phyloP scores from a whole-genome alignment of 305 asterid genomes.

The Fraxinus baroniana region DNA sequence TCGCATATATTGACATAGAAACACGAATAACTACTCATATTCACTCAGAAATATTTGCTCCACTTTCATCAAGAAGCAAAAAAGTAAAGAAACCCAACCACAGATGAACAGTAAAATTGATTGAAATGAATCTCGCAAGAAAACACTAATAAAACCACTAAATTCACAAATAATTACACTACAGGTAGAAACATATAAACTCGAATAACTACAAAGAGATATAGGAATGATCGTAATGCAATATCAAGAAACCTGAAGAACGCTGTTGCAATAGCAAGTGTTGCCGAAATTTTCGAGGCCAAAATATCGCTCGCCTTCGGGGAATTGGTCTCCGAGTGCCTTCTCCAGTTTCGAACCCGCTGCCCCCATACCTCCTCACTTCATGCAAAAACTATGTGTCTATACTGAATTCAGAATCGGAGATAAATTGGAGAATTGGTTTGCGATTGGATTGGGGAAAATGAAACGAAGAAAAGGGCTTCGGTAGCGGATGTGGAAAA shows the following conservation, averaged over 20 bases:
- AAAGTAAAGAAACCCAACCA: not conserved
- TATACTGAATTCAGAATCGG: not conserved
- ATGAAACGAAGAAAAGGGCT: not conserved
- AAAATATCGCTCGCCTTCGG: slow-evolving; percentile 63
- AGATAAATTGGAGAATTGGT: not conserved
- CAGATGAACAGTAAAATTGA: not conserved
- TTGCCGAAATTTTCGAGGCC: slow-evolving; percentile 65
- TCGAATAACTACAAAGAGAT: not conserved
- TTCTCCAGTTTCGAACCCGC: slow-evolving; percentile 67
- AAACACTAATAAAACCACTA: not conserved
- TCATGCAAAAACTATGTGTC: slow-evolving; percentile 19
- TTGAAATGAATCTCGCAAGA: not conserved
- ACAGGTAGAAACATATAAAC: not conserved
- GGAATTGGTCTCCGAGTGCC: slow-evolving; percentile 63
- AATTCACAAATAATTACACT: not conserved
- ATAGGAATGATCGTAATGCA: not conserved
- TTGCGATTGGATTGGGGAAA: not conserved
- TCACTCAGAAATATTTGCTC: not conserved
- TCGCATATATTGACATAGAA: not conserved
- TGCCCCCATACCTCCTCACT: slow-evolving; percentile 56
- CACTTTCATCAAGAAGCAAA: not conserved
- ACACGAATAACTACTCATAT: not conserved
- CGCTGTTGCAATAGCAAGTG: slow-evolving; percentile 70
- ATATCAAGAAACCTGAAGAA: slow-evolving; percentile 46
- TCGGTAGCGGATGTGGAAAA: not conserved